phyloP scores from a whole-genome alignment of 352 stramenopile species.

The Phytophthora cryptogea region DNA sequence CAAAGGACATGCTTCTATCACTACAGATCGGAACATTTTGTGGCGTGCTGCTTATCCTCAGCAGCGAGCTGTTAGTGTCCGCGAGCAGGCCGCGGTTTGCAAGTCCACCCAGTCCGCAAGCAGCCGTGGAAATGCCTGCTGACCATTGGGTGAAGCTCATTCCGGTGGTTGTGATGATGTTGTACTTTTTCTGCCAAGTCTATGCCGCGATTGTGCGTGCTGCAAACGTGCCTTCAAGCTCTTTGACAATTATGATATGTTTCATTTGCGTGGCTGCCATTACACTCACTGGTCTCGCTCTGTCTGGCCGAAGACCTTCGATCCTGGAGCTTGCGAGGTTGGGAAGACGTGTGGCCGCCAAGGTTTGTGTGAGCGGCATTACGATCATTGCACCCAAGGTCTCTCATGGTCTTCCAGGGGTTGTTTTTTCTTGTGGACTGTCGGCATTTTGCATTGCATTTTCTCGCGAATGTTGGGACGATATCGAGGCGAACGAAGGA shows the following conservation, averaged over 20 bases:
- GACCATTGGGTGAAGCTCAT: constrained; percentile 85
- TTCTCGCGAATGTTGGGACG: constrained; percentile 75
- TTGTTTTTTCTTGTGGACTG: constrained; percentile 60
- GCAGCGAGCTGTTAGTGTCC: constrained; percentile 50
- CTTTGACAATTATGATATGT: constrained; percentile 42
- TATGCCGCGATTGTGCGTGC: constrained; percentile 52
- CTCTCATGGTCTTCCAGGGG: constrained; percentile 44
- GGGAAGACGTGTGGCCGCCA: constrained; percentile 36
- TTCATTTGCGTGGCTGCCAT: constrained; percentile 52
- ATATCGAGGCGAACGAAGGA: constrained; percentile 53
- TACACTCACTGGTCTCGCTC: constrained; percentile 48
- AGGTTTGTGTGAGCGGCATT: constrained; percentile 47
- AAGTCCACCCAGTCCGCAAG: constrained; percentile 27
- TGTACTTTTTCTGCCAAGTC: constrained; percentile 65
- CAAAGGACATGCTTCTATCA: constrained; percentile 64
- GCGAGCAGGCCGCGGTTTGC: constrained; percentile 22
- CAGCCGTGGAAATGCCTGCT: constrained; percentile 49
- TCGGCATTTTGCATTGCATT: constrained; percentile 74
- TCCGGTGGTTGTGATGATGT: constrained; percentile 63
- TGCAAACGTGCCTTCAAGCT: constrained; percentile 44
- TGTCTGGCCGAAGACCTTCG: constrained; percentile 51
- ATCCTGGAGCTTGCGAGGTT: constrained; percentile 37
- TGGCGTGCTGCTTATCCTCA: constrained; percentile 60
- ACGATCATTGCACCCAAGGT: constrained; percentile 52
- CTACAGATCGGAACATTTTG: constrained; percentile 76